A percentile compares a stretch with the other conserved stretches of the same genome.
Conservation (phyloP, 176 grass and related monocot species). For the Cocos nucifera region DNA sequence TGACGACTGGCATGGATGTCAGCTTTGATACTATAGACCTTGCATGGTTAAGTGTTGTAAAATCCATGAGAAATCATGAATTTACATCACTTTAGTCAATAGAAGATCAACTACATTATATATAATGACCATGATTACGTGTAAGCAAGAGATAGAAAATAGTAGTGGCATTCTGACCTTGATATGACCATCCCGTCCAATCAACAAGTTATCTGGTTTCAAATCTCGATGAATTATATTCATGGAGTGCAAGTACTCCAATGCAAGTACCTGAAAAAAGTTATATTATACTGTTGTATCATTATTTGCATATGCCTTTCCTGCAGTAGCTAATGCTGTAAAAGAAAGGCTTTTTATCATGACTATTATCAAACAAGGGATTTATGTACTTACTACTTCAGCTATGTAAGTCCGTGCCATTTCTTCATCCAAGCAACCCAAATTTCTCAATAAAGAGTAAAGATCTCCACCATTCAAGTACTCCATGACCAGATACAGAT, state of each 20-base stretch:
- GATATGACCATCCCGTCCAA: constrained; percentile 76
- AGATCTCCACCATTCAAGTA: constrained; percentile 95
- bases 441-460: constrained; percentile 83
- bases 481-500: constrained; percentile 99
- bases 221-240: constrained; percentile 96
- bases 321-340: no score
- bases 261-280: constrained; percentile 57
- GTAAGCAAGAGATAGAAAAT: background rate
- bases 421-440: constrained; percentile 86
- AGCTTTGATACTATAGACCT: no score
- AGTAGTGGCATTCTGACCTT: constrained; percentile 39
- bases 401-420: constrained; percentile 89
- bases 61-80: no score
- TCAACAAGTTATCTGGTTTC: constrained; percentile 85
- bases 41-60: no score
- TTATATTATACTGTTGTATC: no score
- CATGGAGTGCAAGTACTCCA: constrained; percentile 89
- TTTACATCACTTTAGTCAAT: no score
- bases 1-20: no score
- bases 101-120: background rate
- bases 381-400: constrained; percentile 53
- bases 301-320: no score
- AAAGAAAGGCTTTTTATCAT: no score
- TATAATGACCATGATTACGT: background rate
- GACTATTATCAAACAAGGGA: background rate